Percentiles rank a stretch among this genome's conserved stretches.
These are phyloP conservation scores for Termitomyces sp. DNA, from an alignment of 768 basidiomycete species.

Conservation along the genomic window DNA sequence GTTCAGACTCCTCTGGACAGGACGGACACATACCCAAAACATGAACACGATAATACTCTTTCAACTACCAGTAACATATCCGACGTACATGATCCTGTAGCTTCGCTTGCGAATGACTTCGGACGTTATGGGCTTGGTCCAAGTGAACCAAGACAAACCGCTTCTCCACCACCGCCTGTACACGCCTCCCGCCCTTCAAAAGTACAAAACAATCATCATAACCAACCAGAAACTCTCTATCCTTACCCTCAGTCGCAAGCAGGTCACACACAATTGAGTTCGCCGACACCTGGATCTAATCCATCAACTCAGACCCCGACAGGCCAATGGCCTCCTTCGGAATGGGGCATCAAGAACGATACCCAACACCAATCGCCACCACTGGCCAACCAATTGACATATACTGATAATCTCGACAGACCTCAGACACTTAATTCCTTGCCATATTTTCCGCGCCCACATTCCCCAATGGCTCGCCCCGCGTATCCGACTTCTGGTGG, in stretches of 20 bases:
- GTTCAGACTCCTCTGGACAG: background rate
- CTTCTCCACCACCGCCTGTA: constrained; percentile 24
- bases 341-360: constrained; percentile 27
- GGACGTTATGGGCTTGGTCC: constrained; percentile 28
- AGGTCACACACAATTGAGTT: constrained; percentile 4
- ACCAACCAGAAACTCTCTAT: background rate
- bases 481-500: background rate
- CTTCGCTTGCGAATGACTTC: constrained; percentile 32
- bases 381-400: constrained; percentile 9
- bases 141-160: background rate
- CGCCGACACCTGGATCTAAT: constrained; percentile 8
- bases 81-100: constrained; percentile 19
- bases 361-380: constrained; percentile 9
- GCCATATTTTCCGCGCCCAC: constrained; percentile 19
- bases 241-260: background rate
- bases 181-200: constrained; percentile 27
- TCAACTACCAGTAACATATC: background rate
- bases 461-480: constrained; percentile 13
- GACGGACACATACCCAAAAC: constrained; percentile 1
- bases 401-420: constrained; percentile 22
- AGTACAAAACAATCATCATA: constrained; percentile 5
- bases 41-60: background rate
- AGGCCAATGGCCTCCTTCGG: constrained; percentile 35
- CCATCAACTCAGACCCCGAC: background rate
- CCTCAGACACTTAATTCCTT: constrained; percentile 24